Base-by-base conservation (phyloP, 2,329 filamentous ascomycete species). In the Ceratocystis lukuohia region DNA sequence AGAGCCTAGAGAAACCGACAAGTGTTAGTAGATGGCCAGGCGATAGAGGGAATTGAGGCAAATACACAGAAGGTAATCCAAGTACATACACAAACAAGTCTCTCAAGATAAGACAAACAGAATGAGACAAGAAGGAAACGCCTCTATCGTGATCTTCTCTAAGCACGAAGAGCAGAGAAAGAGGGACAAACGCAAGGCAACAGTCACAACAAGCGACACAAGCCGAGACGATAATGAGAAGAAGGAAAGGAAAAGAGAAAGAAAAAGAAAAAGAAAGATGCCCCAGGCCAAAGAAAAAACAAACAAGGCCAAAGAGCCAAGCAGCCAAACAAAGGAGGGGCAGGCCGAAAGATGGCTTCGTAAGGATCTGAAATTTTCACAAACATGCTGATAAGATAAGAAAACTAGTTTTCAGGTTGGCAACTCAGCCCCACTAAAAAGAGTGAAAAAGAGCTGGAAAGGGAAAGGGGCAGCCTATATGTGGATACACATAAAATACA, bases 361-460 rank as follows among this genome's bases (percentile, higher is more conserved):
- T 59, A n/a, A 59, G 56, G 56, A 59, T 59, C 56, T 59, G 56
- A 59, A 59, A 59, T 59, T 59, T 59, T 59, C 30, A 53, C 48
- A 59, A 37, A 28, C 33, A 15, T 28, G 3, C 28, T 41, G 63
- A 57, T 44, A 57, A 65, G 46, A 44, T 57, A 65, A 57, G 63
- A 5, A 45, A 15, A 28, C 8, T 37, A 30, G 28, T 37, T n/a
- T 15, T 5, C 28, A 25, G 50, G 8, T 2, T 57, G 28, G 53
- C 28, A 30, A 30, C 37, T 15, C 10, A 41, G 25, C 12, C 25
- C 56, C 41, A 59, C 17, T 44, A 57, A 65, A 44, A 53, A 53
- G n/a, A 25, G 17, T 59, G 56, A n/a, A 5, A 41, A 41, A 15
- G 37, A 20, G 28, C 53, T 59, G 33, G 56, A 25, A 37, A 30